Conservation (phyloP, 2,329 filamentous ascomycete species). For the Aspergillus awamori region DNA sequence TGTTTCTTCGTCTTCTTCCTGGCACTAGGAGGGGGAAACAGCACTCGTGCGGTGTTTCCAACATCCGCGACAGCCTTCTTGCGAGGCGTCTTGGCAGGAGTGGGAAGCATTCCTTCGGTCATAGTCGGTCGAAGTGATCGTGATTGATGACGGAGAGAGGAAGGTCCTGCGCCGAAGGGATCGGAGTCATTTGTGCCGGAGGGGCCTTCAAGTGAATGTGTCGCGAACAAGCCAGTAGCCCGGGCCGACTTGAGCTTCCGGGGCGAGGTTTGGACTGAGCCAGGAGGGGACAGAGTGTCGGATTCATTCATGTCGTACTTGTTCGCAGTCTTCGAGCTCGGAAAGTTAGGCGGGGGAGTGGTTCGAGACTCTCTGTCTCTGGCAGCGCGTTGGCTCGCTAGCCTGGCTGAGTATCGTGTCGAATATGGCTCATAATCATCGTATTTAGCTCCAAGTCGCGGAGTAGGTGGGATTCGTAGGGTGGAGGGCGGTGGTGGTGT, state of each 20-base stretch:
- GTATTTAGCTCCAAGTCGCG: conserved; percentile 50
- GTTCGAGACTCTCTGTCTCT: conserved; percentile 29
- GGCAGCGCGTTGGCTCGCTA: conserved; percentile 39
- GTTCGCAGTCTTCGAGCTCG: conserved; percentile 25
- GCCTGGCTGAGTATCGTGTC: conserved; percentile 44
- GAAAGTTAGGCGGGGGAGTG: conserved; percentile 36
- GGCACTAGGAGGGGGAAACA: conserved; percentile 54
- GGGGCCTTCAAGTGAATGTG: conserved; percentile 25
- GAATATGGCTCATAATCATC: conserved; percentile 46
- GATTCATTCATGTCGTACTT: conserved; percentile 27
- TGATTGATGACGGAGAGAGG: conserved; percentile 26
- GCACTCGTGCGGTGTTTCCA: conserved; percentile 54
- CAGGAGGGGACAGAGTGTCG: conserved; percentile 33
- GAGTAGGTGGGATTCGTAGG: conserved; percentile 48
- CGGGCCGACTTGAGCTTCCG: conserved; percentile 30
- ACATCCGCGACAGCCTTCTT: conserved; percentile 55
- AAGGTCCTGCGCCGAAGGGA: conserved; percentile 29
- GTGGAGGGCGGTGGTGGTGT: conserved; percentile 48
- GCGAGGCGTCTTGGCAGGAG: conserved; percentile 64
- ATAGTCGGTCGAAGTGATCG: conserved; percentile 32
- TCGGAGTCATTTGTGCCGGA: conserved; percentile 23
- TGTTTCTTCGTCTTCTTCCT: conserved; percentile 51
- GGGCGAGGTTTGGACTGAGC: conserved; percentile 31
- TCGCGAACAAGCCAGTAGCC: conserved; percentile 12
- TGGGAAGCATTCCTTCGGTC: conserved; percentile 57